Conservation (phyloP, 2,329 filamentous ascomycete genomes). For the Cercospora sp. region DNA sequence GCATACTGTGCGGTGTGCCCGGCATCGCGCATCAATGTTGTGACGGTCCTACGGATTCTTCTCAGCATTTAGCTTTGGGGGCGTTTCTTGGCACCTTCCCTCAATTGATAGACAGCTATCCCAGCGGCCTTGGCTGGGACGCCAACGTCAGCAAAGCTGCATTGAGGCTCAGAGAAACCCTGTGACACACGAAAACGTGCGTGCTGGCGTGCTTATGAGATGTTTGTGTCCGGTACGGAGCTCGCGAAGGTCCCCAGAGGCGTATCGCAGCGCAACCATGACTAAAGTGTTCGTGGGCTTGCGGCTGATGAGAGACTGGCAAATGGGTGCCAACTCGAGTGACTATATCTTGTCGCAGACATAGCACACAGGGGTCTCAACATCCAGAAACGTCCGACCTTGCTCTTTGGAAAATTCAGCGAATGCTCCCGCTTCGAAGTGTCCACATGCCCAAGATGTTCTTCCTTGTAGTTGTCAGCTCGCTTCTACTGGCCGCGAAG, state of each 20-base stretch:
- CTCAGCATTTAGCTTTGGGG: background rate
- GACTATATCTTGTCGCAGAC: background rate
- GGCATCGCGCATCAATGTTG: background rate
- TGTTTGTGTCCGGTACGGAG: background rate
- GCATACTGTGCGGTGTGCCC: background rate
- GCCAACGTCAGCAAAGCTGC: background rate
- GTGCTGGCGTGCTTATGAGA: background rate
- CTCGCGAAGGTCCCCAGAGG: background rate
- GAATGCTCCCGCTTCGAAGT: background rate
- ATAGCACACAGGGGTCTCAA: background rate
- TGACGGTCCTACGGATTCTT: background rate
- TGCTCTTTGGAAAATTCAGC: background rate
- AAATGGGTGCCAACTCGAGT: background rate
- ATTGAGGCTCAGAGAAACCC: background rate
- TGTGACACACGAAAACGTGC: background rate
- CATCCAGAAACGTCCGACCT: background rate
- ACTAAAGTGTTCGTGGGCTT: background rate
- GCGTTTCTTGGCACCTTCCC: constrained; percentile 2
- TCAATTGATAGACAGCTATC: background rate
- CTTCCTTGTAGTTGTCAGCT: background rate
- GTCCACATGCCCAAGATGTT: background rate
- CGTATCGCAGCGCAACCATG: background rate
- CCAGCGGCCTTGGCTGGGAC: background rate
- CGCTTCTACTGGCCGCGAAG: background rate
- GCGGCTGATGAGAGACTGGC: background rate